These are phyloP conservation scores for Guyanaporus albipodus DNA, from an alignment of 768 basidiomycete genomes.

Conservation along the genomic window DNA sequence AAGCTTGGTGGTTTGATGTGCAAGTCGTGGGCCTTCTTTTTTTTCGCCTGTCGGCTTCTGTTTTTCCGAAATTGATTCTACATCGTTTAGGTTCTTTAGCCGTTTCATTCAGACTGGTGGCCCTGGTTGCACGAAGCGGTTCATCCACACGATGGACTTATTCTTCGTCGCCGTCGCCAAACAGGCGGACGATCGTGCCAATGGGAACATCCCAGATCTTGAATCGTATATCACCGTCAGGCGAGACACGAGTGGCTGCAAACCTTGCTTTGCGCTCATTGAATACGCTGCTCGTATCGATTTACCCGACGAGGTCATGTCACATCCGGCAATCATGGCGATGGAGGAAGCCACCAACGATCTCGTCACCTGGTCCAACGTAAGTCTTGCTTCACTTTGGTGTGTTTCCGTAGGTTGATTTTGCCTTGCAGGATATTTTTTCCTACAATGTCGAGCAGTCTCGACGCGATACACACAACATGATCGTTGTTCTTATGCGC, in stretches of 20 bases:
- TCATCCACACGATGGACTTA: slow-evolving; percentile 38
- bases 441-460: slow-evolving; percentile 77
- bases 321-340: slow-evolving; percentile 45
- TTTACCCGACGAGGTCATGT: slow-evolving; percentile 50
- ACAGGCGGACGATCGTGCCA: slow-evolving; percentile 42
- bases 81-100: slow-evolving; percentile 32
- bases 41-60: background rate
- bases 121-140: slow-evolving; percentile 38
- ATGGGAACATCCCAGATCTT: slow-evolving; percentile 38
- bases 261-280: slow-evolving; percentile 47
- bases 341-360: slow-evolving; percentile 50
- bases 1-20: slow-evolving; percentile 30
- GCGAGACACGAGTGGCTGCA: slow-evolving; percentile 51
- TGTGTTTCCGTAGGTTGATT: background rate
- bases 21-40: slow-evolving; percentile 30
- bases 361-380: slow-evolving; percentile 48
- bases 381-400: slow-evolving; percentile 10
- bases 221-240: slow-evolving; percentile 52
- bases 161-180: slow-evolving; percentile 42
- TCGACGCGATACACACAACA: slow-evolving; percentile 65
- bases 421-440: slow-evolving; percentile 54
- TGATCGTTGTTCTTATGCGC: slow-evolving; percentile 67
- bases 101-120: slow-evolving; percentile 37
- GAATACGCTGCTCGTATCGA: slow-evolving; percentile 53
- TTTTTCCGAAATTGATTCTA: background rate